Conservation (phyloP, 1,284 basidiomycete species). For the Microbotryum scabiosae region DNA sequence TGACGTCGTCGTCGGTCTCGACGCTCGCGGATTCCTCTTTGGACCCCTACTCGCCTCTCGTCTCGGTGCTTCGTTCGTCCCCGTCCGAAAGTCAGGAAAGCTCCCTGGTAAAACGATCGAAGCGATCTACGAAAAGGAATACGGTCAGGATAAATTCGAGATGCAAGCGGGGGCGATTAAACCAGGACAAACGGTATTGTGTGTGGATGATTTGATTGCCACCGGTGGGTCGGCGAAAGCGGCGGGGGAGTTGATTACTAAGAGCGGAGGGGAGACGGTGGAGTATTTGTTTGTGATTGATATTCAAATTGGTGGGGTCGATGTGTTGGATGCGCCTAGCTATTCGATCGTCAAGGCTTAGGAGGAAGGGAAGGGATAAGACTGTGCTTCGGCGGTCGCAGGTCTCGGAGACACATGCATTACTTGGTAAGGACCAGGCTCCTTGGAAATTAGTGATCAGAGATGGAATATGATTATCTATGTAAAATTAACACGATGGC, state of each 20-base stretch:
- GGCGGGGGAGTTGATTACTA: conserved; percentile 76
- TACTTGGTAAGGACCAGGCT: too few species aligned
- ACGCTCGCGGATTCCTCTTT: conserved; percentile 91
- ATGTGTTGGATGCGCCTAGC: neutral
- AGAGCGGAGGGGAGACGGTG: conserved; percentile 1
- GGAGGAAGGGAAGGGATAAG: too few species aligned
- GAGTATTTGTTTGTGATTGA: conserved; percentile 6
- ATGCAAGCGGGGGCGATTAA: conserved; percentile 84
- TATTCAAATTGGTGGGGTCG: neutral
- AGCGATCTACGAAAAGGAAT: conserved; percentile 85
- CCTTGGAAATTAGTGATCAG: neutral
- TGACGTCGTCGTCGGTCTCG: conserved; percentile 90
- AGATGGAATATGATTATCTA: neutral
- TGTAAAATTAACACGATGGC: neutral
- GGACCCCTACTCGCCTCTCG: conserved; percentile 80
- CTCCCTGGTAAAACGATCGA: conserved; percentile 76
- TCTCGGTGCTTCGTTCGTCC: conserved; percentile 89
- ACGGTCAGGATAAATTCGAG: conserved; percentile 58
- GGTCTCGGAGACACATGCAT: too few species aligned
- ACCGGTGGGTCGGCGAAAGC: conserved; percentile 94
- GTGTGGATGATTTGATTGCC: conserved; percentile 94
- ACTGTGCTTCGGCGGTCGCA: too few species aligned
- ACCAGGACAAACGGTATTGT: conserved; percentile 72
- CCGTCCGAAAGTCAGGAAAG: conserved; percentile 90
- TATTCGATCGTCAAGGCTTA: conserved; percentile 5